Conservation (phyloP, 2,329 filamentous ascomycete species). For the Claviceps capensis region DNA sequence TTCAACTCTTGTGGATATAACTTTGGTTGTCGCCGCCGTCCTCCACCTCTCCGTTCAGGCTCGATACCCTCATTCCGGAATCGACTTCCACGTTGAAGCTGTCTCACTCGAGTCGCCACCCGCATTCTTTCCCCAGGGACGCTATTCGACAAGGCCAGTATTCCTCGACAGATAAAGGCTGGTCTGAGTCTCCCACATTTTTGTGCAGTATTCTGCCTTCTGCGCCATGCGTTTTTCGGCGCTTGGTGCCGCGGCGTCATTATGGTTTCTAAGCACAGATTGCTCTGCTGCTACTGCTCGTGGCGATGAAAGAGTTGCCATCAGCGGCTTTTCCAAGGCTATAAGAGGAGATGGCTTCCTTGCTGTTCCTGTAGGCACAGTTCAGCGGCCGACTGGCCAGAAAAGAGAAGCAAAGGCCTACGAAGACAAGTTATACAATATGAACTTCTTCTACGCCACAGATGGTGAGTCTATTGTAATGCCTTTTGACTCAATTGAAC, state of each 20-base stretch:
- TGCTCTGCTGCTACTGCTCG: background rate
- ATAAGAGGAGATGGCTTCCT: slow-evolving; percentile 23
- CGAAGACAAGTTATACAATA: slow-evolving; percentile 20
- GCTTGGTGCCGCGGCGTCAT: slow-evolving; percentile 5
- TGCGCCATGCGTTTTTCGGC: slow-evolving; percentile 8
- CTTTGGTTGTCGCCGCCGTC: too few relatives aligned
- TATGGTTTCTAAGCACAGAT: slow-evolving; percentile 7
- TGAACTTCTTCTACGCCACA: slow-evolving; percentile 25
- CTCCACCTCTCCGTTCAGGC: too few relatives aligned
- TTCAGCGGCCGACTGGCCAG: slow-evolving; percentile 11
- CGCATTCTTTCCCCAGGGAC: too few relatives aligned
- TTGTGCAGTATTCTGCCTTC: background rate
- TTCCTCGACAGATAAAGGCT: background rate
- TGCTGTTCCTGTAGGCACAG: slow-evolving; percentile 21
- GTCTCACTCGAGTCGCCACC: too few relatives aligned
- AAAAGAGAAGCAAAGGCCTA: slow-evolving; percentile 13
- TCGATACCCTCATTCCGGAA: too few relatives aligned
- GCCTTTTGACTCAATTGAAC: too few relatives aligned
- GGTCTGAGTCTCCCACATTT: background rate
- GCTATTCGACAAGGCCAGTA: too few relatives aligned
- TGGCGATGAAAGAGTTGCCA: background rate
- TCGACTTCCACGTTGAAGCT: too few relatives aligned
- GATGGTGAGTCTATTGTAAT: slow-evolving; percentile 16
- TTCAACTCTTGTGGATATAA: too few relatives aligned
- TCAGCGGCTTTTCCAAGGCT: slow-evolving; percentile 15